Percentiles rank a stretch among this genome's conserved stretches.
Evolutionary conservation across 495 filamentous ascomycete species (phyloP).

Genomic region (Trypethelium eluteriae): DNA sequence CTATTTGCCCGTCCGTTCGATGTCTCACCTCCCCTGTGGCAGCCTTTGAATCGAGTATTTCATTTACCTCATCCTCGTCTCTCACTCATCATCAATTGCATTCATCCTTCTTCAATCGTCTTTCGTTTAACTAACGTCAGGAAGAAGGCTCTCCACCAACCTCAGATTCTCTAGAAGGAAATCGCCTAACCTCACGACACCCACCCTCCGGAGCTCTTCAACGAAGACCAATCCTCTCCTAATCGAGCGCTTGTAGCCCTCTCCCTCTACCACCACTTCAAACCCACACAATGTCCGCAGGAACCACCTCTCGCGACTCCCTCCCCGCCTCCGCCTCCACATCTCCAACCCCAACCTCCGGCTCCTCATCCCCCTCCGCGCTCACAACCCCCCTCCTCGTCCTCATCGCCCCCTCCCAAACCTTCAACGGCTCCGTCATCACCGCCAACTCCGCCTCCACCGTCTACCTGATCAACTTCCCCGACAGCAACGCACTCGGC

Average conservation of each 20-base stretch:
- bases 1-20: neutral
- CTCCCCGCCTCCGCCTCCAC: neutral
- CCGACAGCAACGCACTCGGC: neutral
- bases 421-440: conserved; percentile 13
- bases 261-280: neutral
- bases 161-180: too few species aligned
- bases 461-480: conserved; percentile 6
- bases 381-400: conserved; percentile 9
- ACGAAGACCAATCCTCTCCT: neutral
- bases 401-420: conserved; percentile 8
- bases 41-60: neutral
- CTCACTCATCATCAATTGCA: neutral
- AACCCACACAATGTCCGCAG: neutral
- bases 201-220: neutral
- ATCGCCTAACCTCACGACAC: neutral
- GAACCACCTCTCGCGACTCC: neutral
- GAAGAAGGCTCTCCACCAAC: too few species aligned
- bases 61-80: neutral
- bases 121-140: too few species aligned
- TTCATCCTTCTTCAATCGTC: neutral
- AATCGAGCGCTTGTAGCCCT: neutral
- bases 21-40: neutral
- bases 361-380: neutral
- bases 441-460: neutral
- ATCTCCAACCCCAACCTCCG: neutral